Evolutionary conservation across 2,329 filamentous ascomycete genomes (phyloP).

Genomic region (Cadophora sp.): DNA sequence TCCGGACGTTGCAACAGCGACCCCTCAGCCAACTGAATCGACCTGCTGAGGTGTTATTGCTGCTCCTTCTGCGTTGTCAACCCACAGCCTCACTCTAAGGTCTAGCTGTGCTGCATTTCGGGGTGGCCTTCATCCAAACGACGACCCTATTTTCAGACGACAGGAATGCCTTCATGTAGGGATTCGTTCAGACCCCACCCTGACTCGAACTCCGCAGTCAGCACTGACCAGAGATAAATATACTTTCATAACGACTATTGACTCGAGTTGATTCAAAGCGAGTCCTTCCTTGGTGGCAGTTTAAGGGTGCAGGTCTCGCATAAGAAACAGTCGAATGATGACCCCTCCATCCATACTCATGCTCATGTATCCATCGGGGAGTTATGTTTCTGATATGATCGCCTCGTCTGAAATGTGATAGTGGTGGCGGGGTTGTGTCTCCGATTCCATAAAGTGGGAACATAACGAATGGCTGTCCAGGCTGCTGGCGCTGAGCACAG

Average conservation of each 20-base stretch:
- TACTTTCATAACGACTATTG: slow-evolving; percentile 2
- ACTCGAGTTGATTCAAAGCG: background rate
- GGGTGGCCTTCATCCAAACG: slow-evolving; percentile 15
- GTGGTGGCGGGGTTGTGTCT: slow-evolving; percentile 7
- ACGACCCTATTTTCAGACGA: slow-evolving; percentile 23
- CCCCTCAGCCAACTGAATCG: slow-evolving; percentile 3
- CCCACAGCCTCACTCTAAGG: slow-evolving; percentile 23
- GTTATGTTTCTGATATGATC: slow-evolving; percentile 8
- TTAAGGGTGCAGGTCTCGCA: slow-evolving; percentile 6
- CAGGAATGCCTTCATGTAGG: slow-evolving; percentile 7
- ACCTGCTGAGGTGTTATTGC: slow-evolving; percentile 4
- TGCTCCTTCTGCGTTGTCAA: slow-evolving; percentile 16
- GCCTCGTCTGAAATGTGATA: slow-evolving; percentile 7
- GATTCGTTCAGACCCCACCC: background rate
- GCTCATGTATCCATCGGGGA: background rate
- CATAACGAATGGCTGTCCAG: background rate
- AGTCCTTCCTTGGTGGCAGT: background rate
- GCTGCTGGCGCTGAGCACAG: slow-evolving; percentile 7
- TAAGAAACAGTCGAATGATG: background rate
- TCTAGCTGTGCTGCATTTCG: slow-evolving; percentile 7
- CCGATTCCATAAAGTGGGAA: slow-evolving; percentile 3
- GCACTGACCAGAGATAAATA: slow-evolving; percentile 18
- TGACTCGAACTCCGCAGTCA: slow-evolving; percentile 16
- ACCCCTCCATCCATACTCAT: slow-evolving; percentile 3
- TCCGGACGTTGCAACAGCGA: background rate